These are phyloP conservation scores for Closterium sp. DNA, from an alignment of 139 green algal species.

Conservation along the genomic window DNA sequence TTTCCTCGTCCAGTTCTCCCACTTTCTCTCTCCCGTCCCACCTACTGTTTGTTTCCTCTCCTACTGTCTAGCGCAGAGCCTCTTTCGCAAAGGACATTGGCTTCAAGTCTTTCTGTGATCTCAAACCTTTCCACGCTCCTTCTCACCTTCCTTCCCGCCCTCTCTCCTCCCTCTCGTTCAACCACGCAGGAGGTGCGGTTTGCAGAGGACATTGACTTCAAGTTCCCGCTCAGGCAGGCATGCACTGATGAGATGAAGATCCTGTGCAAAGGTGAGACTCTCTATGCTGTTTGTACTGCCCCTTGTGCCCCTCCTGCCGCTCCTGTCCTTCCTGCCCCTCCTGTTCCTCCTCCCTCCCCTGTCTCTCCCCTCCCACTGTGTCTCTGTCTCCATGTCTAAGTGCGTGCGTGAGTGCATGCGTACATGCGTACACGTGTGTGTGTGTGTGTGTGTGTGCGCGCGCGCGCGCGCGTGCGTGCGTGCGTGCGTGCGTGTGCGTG, in stretches of 20 bases:
- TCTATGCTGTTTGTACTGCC: background rate
- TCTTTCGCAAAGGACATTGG: no score
- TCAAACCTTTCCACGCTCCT: background rate
- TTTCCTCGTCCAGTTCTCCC: no score
- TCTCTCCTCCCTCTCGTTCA: background rate
- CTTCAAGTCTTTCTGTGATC: background rate
- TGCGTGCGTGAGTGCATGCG: background rate
- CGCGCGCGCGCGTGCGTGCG: no score
- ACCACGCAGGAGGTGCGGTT: constrained; percentile 52
- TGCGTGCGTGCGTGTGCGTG: background rate
- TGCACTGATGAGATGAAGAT: constrained; percentile 61
- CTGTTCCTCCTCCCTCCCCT: background rate
- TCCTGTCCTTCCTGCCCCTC: no score
- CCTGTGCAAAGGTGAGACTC: constrained; percentile 1
- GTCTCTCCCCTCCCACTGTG: background rate
- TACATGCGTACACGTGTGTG: no score
- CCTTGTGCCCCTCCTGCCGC: background rate
- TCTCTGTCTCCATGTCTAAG: background rate
- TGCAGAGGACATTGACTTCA: constrained; percentile 57
- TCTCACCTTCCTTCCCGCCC: background rate
- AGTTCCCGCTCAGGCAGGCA: constrained; percentile 68
- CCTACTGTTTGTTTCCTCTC: no score
- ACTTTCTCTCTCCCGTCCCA: no score
- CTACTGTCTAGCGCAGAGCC: no score
- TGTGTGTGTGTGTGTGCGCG: background rate